Evolutionary conservation across 2,329 filamentous ascomycete species (phyloP).

Genomic region (Endoconidiophora polonica): DNA sequence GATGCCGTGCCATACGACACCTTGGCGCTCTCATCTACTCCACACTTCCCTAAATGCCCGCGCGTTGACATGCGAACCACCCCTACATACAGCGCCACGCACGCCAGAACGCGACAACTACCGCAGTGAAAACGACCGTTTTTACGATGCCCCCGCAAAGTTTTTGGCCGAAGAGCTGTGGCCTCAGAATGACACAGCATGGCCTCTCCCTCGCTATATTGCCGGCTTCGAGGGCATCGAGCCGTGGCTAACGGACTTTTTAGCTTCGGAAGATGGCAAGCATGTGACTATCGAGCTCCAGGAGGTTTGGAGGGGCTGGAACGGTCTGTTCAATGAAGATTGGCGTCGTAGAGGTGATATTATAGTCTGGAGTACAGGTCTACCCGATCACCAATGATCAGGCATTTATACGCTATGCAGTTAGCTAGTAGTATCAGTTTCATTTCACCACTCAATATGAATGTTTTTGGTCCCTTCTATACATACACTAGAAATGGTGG

Average conservation of each 20-base stretch:
- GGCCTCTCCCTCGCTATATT: slow-evolving; percentile 35
- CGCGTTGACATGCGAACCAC: slow-evolving; percentile 81
- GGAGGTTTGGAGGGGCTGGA: slow-evolving; percentile 39
- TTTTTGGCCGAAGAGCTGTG: slow-evolving; percentile 43
- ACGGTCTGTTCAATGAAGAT: slow-evolving; percentile 48
- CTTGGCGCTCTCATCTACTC: slow-evolving; percentile 79
- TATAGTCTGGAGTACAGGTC: slow-evolving; percentile 36
- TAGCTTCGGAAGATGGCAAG: slow-evolving; percentile 23
- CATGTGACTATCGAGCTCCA: slow-evolving; percentile 26
- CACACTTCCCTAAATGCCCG: slow-evolving; percentile 60
- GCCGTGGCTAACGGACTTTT: slow-evolving; percentile 27
- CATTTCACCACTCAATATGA: too few species aligned
- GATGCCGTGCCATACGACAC: slow-evolving; percentile 90
- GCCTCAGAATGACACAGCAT: slow-evolving; percentile 17
- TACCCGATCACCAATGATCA: too few species aligned
- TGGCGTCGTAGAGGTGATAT: slow-evolving; percentile 37
- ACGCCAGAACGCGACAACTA: slow-evolving; percentile 49
- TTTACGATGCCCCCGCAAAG: slow-evolving; percentile 49
- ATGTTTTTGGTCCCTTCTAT: too few species aligned
- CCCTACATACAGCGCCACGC: slow-evolving; percentile 46
- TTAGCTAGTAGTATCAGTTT: too few species aligned
- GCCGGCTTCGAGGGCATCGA: slow-evolving; percentile 45
- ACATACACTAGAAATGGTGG: too few species aligned
- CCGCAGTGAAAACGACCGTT: slow-evolving; percentile 77
- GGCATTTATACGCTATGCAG: too few species aligned